A percentile compares a stretch with the other conserved stretches of the same genome.
Conservation (phyloP, 139 green algal genomes). For the Micromonas commoda region DNA sequence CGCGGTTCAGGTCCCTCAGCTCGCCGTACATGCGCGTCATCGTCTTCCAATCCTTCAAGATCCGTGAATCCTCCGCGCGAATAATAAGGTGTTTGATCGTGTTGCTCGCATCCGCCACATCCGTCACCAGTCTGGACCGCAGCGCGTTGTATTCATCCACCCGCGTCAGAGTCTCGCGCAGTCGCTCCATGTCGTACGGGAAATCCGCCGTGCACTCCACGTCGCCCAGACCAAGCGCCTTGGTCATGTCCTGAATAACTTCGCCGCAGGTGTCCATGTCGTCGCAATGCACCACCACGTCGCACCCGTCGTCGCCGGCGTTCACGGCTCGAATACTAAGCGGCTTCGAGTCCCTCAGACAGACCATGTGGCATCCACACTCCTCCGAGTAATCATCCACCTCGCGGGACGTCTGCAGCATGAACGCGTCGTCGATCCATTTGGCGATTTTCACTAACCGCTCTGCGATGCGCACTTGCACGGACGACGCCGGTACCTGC, state of each 20-base stretch:
- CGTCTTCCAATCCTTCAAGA: slow-evolving; percentile 53
- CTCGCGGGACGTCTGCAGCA: too few relatives aligned
- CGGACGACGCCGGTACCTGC: slow-evolving; percentile 38
- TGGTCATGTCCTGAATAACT: slow-evolving; percentile 56
- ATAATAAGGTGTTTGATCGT: slow-evolving; percentile 47
- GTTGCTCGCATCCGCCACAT: slow-evolving; percentile 53
- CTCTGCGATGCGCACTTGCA: slow-evolving; percentile 43
- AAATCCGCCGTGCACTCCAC: slow-evolving; percentile 51
- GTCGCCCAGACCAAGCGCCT: slow-evolving; percentile 44
- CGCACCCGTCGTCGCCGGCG: neutral
- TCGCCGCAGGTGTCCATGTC: slow-evolving; percentile 61
- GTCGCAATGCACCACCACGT: slow-evolving; percentile 54
- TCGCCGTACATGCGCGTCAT: slow-evolving; percentile 39
- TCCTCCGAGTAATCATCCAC: too few relatives aligned
- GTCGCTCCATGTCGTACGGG: slow-evolving; percentile 49
- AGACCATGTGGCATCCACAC: too few relatives aligned
- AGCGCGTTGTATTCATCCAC: slow-evolving; percentile 58
- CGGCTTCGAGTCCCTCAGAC: too few relatives aligned
- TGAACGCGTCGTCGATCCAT: slow-evolving; percentile 52
- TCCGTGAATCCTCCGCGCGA: slow-evolving; percentile 61
- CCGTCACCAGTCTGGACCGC: slow-evolving; percentile 49
- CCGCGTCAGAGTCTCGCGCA: slow-evolving; percentile 48
- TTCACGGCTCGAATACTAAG: too few relatives aligned
- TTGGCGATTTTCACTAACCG: slow-evolving; percentile 43
- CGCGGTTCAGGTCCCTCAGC: slow-evolving; percentile 60